Base-by-base conservation (phyloP, 306 rosid genomes). In the Trifolium pratense region DNA sequence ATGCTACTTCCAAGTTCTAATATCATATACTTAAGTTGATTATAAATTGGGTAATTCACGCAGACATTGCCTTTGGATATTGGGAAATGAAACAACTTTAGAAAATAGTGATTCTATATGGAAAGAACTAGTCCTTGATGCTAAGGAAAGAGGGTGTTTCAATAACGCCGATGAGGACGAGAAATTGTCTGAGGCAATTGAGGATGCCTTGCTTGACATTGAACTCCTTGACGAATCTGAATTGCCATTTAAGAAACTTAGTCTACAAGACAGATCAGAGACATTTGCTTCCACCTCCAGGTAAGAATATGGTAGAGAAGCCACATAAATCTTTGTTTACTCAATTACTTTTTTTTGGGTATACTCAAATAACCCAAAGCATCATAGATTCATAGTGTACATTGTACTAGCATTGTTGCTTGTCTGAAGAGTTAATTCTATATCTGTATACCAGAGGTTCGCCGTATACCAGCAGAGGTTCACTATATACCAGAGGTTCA, bases 71-170 rank as follows among this genome's bases (percentile, higher is more conserved):
- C 84, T 86, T 49, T 84, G 93, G 89, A 78, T 86, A 69, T 21
- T 84, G 66, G 92, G 92, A 20, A 83, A 77, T 78, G 93, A 63
- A 40, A 11, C 66, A 59, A 88, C 93, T 62, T 79, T 88, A 40
- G 16, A 20, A 6, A 23, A 58, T 0, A 75, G 90, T 26, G 10
- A 9, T 43, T 66, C 83, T 59, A 74, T 88, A 9, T 88, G 92
- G 89, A 77, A 13, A 45, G 73, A 81, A 16, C 58, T 85, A 20
- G 80, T 86, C 5, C 51, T 58, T 26, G 81, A 88, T 57, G 90
- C 92, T 6, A 70, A 75, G 77, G 18, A 67, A 40, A 84, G 88
- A 1, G 14, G 16, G 3, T 86, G 90, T 45, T 84, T 84, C 71
- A 74, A 88, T 65, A 71, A 80, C 55, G 89, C 87, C 9, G 65